phyloP scores from a whole-genome alignment of 805 yeast species.

The Metschnikowia lochheadii region DNA sequence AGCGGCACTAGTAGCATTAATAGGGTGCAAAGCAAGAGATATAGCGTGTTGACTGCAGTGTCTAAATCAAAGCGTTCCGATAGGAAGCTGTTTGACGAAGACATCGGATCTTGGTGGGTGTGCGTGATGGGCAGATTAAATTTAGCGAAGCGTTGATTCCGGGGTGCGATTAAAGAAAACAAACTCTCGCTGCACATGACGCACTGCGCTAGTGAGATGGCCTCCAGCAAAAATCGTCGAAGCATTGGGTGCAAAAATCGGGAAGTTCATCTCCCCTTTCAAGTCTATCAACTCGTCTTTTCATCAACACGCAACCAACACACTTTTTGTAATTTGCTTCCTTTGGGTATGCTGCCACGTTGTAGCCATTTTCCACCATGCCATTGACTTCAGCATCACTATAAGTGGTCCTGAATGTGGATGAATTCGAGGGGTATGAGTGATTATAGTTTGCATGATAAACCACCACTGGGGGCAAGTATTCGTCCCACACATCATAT shows the following conservation, averaged over 20 bases:
- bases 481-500: conserved; percentile 14
- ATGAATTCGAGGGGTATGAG: conserved; percentile 46
- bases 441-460: conserved; percentile 46
- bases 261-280: background rate
- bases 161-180: conserved; percentile 5
- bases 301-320: conserved; percentile 54
- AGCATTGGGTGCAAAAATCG: conserved; percentile 7
- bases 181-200: background rate
- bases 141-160: background rate
- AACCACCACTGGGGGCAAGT: conserved; percentile 51
- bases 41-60: conserved; percentile 25
- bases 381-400: conserved; percentile 37
- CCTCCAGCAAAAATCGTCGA: conserved; percentile 10
- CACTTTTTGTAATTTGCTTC: conserved; percentile 43
- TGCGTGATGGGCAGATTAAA: background rate
- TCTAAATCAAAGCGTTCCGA: conserved; percentile 2
- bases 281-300: conserved; percentile 26
- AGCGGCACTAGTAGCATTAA: conserved; percentile 29
- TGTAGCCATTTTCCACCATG: conserved; percentile 51
- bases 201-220: background rate
- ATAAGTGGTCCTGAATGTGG: conserved; percentile 57
- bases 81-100: background rate
- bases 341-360: conserved; percentile 45
- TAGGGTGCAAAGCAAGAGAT: conserved; percentile 33
- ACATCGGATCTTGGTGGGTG: background rate